A percentile compares a stretch with the other conserved stretches of the same genome.
These are phyloP conservation scores for Ascoidea tarda DNA, from an alignment of 805 yeast genomes.

Conservation along the genomic window DNA sequence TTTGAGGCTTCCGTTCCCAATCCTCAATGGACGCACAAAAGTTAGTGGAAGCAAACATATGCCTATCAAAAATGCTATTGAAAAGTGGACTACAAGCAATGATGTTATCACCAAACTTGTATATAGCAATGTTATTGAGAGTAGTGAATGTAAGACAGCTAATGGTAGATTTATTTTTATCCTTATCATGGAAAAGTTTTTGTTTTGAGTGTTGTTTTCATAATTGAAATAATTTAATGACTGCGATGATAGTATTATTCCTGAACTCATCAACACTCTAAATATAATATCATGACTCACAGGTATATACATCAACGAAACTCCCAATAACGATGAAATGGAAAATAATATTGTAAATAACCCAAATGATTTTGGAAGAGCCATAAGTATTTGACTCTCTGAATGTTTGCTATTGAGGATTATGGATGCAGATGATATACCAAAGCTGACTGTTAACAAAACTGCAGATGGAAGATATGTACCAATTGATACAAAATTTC, in stretches of 20 bases:
- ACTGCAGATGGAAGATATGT: constrained; percentile 84
- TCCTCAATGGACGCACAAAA: constrained; percentile 22
- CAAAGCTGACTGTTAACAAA: constrained; percentile 51
- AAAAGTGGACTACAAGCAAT: constrained; percentile 68
- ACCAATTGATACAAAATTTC: constrained; percentile 80
- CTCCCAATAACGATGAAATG: constrained; percentile 15
- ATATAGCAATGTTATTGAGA: constrained; percentile 37
- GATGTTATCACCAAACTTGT: constrained; percentile 60
- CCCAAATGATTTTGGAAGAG: constrained; percentile 18
- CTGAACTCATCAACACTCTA: constrained; percentile 1
- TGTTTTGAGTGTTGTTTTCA: too few relatives aligned
- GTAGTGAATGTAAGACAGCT: constrained; percentile 12
- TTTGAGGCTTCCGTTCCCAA: constrained; percentile 6
- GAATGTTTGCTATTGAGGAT: constrained; percentile 30
- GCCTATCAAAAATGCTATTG: constrained; percentile 65
- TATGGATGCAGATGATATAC: constrained; percentile 50
- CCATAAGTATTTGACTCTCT: constrained; percentile 9
- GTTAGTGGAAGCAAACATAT: constrained; percentile 64
- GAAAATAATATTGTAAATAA: constrained; percentile 17
- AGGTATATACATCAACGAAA: constrained; percentile 10
- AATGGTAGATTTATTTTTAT: too few relatives aligned
- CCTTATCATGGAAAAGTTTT: too few relatives aligned
- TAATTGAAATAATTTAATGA: neutral
- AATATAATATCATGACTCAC: constrained; percentile 1
- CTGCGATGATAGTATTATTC: neutral